phyloP scores from a whole-genome alignment of 148 eudicot genomes.

The Camellia japonica region DNA sequence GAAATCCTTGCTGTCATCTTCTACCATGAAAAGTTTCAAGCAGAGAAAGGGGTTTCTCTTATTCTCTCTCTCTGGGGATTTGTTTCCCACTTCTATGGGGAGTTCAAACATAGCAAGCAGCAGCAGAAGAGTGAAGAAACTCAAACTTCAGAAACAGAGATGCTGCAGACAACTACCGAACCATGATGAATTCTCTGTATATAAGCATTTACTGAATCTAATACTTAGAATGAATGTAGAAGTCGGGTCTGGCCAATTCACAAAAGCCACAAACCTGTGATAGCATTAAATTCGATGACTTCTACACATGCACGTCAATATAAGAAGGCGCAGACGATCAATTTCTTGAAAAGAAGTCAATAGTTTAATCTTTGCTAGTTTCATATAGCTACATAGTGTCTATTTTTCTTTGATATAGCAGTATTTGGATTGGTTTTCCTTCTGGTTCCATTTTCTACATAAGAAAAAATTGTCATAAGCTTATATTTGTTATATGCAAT shows the following conservation, averaged over 20 bases:
- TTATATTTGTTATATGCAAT: no score
- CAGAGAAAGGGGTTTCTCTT: conserved; percentile 46
- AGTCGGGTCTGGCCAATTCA: background rate
- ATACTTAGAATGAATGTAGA: background rate
- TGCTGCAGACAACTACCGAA: background rate
- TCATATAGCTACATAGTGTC: background rate
- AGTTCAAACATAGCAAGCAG: conserved; percentile 19
- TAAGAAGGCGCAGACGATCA: no score
- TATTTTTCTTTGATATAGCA: background rate
- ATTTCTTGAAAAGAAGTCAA: background rate
- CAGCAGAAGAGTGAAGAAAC: background rate
- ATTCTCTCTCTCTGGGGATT: conserved; percentile 55
- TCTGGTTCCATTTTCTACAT: no score
- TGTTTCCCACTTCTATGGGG: conserved; percentile 50
- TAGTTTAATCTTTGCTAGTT: background rate
- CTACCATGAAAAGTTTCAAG: conserved; percentile 45
- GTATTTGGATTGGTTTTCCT: no score
- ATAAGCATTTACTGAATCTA: background rate
- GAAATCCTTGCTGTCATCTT: conserved; percentile 40
- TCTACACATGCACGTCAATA: background rate
- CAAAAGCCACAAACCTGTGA: background rate
- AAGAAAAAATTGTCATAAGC: no score
- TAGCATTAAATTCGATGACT: background rate
- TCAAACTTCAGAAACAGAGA: background rate
- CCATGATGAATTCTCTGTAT: background rate